Evolutionary conservation across 1,284 basidiomycete genomes (phyloP), one percentile per base, ranked within the genome.

Genomic region (Polyporus tsugae): DNA sequence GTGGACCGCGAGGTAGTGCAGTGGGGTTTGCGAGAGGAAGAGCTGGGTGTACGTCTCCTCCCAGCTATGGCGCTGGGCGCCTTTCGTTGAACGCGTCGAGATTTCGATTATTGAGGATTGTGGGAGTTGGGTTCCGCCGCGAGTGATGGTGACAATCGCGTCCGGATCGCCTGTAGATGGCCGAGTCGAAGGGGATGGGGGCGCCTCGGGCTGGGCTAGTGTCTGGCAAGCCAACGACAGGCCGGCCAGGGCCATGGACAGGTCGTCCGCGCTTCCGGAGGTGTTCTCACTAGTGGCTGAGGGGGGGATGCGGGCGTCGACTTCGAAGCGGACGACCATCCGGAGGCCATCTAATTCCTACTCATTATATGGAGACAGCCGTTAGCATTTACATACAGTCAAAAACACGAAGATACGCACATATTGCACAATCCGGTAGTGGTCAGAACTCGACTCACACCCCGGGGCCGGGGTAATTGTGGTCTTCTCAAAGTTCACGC

Each of bases 1-100:
- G 72, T 89, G 87, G 11, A 85, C 72, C 0, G 81, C 87, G 41
- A 88, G 78, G 75, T 83, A 85, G 67, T 80, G 82, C 62, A 86
- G 81, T 0, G 82, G 79, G 0, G 86, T 89, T 72, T 88, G 86
- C 4, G 87, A 87, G 69, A 89, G 80, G 75, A 83, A 85, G 6
- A 89, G 79, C 70, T 88, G 88, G 0, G 84, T 81, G 73, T 84
- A 87, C 2, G 75, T 76, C 35, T 87, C 84, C 44, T 76, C 76
- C 85, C 85, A 87, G 66, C 83, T 78, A 68, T 81, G 81, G 7
- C 74, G 63, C 38, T 73, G 61, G 57, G 70, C 72, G 65, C 78
- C 72, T 33, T 72, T 74, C 36, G 75, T 66, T 5, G 82, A 82
- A 41, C 83, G 80, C 4, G 87, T 87, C 15, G 81, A 81, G 44